Evolutionary conservation across 768 basidiomycete genomes (phyloP), one percentile per base, ranked within the genome.

Genomic region (Ramaria sp.): DNA sequence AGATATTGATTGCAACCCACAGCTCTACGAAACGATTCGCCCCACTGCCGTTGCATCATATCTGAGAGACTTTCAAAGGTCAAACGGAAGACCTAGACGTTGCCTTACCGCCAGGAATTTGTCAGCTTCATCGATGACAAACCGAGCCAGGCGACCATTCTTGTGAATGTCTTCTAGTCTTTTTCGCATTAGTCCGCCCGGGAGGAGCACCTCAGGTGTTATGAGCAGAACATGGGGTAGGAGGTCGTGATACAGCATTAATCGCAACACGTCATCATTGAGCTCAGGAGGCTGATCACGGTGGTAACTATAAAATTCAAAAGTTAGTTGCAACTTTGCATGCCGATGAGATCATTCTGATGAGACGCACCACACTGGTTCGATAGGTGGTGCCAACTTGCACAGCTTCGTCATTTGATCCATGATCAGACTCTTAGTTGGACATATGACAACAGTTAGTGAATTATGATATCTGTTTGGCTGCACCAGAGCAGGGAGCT

Each of bases 101-200:
- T 27, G 27, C 2, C 55, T 20, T 30, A 57, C 55, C 10, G 17
- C 34, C 20, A 57, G 20, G 20, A 50, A 10, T 49, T 57, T 47
- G 12, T 57, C 46, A 20, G 47, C 55, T 45, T 57, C 55, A 47
- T 57, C 55, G 17, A 57, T 24, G 11, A 57, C 47, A 22, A 57
- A 38, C 19, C 45, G 22, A n/a, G 9, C 55, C 31, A 57, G 39
- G 12, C 45, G 46, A 20, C 38, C 47, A 12, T 2, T 20, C 37
- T 24, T 30, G 31, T 50, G 19, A 15, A 50, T 38, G 10, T n/a
- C 24, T 4, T 27, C n/a, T 19, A 57, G 37, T 52, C 6, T 19
- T 27, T n/a, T 7, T 37, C 22, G 13, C 4, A 49, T 7, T 27
- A 30, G 19, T 20, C 27, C 45, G 19, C 19, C 17, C 45, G 3